A percentile compares a stretch with the other conserved stretches of the same genome.
These are phyloP conservation scores for Spizellomyces sp. DNA, from an alignment of 192 early-diverging fungal genomes.

Conservation along the genomic window DNA sequence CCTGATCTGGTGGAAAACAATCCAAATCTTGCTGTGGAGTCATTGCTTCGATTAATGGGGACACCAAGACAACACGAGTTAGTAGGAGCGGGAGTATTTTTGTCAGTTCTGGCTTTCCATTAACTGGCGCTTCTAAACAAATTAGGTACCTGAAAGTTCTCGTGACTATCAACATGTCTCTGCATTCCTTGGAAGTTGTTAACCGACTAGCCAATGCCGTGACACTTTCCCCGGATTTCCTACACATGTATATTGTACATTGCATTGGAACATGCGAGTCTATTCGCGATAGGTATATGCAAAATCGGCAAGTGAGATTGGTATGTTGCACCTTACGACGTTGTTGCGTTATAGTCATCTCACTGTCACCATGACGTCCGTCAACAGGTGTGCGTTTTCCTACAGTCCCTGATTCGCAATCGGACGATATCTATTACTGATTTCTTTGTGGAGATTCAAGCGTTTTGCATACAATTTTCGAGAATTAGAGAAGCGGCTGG, in stretches of 20 bases:
- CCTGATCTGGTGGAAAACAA: slow-evolving; percentile 52
- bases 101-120: too few species aligned
- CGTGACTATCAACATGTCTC: slow-evolving; percentile 26
- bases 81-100: not conserved
- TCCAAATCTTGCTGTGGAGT: slow-evolving; percentile 41
- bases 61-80: not conserved
- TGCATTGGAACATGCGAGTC: slow-evolving; percentile 30
- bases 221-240: slow-evolving; percentile 29
- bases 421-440: slow-evolving; percentile 18
- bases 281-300: slow-evolving; percentile 28
- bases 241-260: slow-evolving; percentile 27
- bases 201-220: slow-evolving; percentile 30
- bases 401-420: slow-evolving; percentile 35
- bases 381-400: slow-evolving; percentile 43
- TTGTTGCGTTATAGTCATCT: not conserved
- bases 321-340: slow-evolving; percentile 6
- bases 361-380: not conserved
- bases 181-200: slow-evolving; percentile 41
- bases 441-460: slow-evolving; percentile 41
- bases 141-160: slow-evolving; percentile 24
- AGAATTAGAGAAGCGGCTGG: slow-evolving; percentile 41
- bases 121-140: too few species aligned
- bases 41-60: slow-evolving; percentile 30
- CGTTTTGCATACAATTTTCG: slow-evolving; percentile 47
- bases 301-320: slow-evolving; percentile 41